Evolutionary conservation across 768 basidiomycete species (phyloP).

Genomic region (Rhodotorula paludigena): DNA sequence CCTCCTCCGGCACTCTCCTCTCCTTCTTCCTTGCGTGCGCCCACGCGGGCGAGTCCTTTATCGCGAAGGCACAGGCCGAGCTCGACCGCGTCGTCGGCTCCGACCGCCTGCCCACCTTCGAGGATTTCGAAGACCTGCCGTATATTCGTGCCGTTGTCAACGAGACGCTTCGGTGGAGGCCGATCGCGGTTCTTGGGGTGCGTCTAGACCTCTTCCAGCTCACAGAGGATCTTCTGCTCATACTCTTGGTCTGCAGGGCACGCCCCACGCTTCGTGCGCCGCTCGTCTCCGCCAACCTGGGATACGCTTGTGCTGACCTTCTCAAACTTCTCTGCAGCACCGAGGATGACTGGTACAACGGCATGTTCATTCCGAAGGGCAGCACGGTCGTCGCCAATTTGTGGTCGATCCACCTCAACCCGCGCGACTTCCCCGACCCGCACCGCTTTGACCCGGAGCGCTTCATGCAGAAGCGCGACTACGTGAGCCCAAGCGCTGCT

Average conservation of each 20-base stretch:
- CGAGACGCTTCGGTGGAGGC: slow-evolving; percentile 38
- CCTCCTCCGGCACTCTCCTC: slow-evolving; percentile 30
- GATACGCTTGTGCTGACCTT: not conserved
- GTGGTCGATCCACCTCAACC: slow-evolving; percentile 34
- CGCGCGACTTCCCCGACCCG: slow-evolving; percentile 37
- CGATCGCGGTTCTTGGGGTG: slow-evolving; percentile 25
- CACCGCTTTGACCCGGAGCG: slow-evolving; percentile 37
- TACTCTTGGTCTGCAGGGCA: not conserved
- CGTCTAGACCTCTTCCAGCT: not conserved
- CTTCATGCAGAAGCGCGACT: not conserved
- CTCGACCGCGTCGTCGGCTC: slow-evolving; percentile 39
- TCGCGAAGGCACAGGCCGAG: slow-evolving; percentile 37
- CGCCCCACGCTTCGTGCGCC: slow-evolving; percentile 8
- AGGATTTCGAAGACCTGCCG: slow-evolving; percentile 35
- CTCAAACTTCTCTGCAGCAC: not conserved
- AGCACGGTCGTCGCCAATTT: slow-evolving; percentile 29
- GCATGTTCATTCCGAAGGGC: slow-evolving; percentile 13
- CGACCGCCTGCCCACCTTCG: slow-evolving; percentile 39
- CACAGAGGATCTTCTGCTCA: no score
- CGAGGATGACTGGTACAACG: slow-evolving; percentile 22
- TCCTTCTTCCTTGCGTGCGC: slow-evolving; percentile 32
- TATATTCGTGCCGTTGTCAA: slow-evolving; percentile 35
- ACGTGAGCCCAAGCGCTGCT: not conserved
- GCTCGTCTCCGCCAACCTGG: no score
- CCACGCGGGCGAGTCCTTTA: slow-evolving; percentile 25